These are phyloP conservation scores for Auriscalpium vulgare DNA, from an alignment of 768 basidiomycete species.

Conservation along the genomic window DNA sequence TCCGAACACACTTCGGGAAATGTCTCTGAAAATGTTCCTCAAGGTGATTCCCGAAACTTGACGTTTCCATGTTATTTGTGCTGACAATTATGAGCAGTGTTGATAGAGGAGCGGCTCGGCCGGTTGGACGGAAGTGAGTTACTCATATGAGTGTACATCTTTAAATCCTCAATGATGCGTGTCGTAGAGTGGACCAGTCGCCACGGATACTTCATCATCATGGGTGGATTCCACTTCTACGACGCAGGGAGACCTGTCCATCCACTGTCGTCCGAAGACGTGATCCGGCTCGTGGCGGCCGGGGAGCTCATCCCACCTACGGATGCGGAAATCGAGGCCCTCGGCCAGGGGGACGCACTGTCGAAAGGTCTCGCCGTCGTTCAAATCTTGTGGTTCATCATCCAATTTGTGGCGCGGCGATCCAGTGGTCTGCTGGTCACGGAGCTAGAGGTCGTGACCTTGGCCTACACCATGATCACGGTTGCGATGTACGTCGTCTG, in stretches of 20 bases:
- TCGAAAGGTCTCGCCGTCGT: neutral
- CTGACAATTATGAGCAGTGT: neutral
- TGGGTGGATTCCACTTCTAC: neutral
- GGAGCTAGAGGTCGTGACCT: conserved; percentile 25
- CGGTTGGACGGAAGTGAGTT: neutral
- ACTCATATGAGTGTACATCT: neutral
- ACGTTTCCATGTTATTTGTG: no score
- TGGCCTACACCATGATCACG: conserved; percentile 14
- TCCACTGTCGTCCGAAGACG: neutral
- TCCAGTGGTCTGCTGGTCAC: conserved; percentile 19
- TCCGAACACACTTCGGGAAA: no score
- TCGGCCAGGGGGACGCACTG: neutral
- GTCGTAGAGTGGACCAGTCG: neutral
- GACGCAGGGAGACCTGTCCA: conserved; percentile 2
- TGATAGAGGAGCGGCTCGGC: neutral
- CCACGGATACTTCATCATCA: conserved; percentile 1
- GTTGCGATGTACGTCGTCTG: neutral
- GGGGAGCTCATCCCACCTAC: neutral
- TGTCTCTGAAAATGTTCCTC: no score
- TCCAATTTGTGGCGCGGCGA: conserved; percentile 13
- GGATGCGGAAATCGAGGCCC: neutral
- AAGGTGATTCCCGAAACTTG: no score
- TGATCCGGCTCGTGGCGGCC: conserved; percentile 12
- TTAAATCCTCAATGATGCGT: neutral
- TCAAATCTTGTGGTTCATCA: neutral